Percentiles rank a stretch among this genome's conserved stretches.
Evolutionary conservation across 2,329 filamentous ascomycete species (phyloP).

Genomic region (Arthroderma uncinatum): DNA sequence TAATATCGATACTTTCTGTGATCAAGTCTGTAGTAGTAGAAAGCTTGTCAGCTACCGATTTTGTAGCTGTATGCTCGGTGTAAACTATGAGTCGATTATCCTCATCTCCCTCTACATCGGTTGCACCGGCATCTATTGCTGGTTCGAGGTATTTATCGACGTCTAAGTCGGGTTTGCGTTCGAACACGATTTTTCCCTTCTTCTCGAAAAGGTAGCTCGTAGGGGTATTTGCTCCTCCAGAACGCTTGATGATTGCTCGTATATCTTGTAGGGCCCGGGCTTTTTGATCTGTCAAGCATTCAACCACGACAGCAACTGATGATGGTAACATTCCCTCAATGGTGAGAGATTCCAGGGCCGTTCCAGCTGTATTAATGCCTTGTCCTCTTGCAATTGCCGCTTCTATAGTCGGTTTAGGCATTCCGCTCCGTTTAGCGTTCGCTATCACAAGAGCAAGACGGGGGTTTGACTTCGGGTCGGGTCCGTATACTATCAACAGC

Average conservation of each 20-base stretch:
- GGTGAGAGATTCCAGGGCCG: conserved; percentile 62
- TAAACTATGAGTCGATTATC: conserved; percentile 61
- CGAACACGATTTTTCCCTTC: conserved; percentile 61
- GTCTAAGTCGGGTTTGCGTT: conserved; percentile 44
- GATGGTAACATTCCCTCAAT: conserved; percentile 73
- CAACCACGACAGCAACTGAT: conserved; percentile 64
- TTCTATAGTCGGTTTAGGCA: conserved; percentile 78
- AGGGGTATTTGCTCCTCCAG: conserved; percentile 58
- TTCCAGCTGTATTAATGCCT: conserved; percentile 64
- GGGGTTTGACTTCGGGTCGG: conserved; percentile 62
- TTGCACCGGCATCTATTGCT: conserved; percentile 73
- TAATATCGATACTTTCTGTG: conserved; percentile 64
- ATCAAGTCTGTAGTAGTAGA: conserved; percentile 52
- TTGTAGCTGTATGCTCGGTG: conserved; percentile 56
- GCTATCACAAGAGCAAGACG: conserved; percentile 61
- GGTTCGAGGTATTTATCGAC: conserved; percentile 65
- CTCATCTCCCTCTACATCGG: conserved; percentile 43
- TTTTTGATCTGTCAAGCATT: conserved; percentile 76
- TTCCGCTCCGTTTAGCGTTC: conserved; percentile 71
- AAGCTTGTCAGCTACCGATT: conserved; percentile 53
- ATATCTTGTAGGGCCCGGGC: conserved; percentile 62
- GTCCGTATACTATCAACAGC: conserved; percentile 53
- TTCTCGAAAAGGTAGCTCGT: conserved; percentile 78
- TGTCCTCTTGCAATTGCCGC: conserved; percentile 78
- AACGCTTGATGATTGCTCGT: conserved; percentile 57